These are phyloP conservation scores for Daldinia eschscholtzii DNA, from an alignment of 2,329 filamentous ascomycete species.

Conservation along the genomic window DNA sequence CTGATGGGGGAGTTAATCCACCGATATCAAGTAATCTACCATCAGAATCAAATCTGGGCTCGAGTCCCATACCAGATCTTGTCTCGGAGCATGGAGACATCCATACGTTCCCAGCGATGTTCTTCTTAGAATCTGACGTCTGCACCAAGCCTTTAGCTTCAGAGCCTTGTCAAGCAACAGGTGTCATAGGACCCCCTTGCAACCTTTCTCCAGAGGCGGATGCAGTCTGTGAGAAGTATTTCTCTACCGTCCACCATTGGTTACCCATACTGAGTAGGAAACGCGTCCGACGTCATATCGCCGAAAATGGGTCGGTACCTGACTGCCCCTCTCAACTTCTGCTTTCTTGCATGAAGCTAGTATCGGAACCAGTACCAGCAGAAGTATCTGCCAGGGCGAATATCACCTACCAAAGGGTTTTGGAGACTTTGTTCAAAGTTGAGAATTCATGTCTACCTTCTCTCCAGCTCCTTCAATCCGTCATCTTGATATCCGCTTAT, in stretches of 20 bases:
- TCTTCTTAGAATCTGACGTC: conserved; percentile 44
- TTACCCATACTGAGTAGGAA: conserved; percentile 47
- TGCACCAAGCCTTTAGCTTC: conserved; percentile 38
- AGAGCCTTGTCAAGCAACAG: conserved; percentile 18
- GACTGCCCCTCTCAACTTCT: conserved; percentile 37
- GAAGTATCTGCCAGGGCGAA: conserved; percentile 21
- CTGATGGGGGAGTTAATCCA: neutral
- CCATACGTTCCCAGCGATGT: conserved; percentile 38
- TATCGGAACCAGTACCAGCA: conserved; percentile 29
- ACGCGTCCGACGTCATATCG: conserved; percentile 24
- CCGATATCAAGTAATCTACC: neutral
- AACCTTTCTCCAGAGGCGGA: conserved; percentile 18
- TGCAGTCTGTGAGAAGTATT: conserved; percentile 36
- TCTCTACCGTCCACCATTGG: conserved; percentile 45
- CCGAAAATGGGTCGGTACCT: conserved; percentile 12
- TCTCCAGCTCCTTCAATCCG: conserved; percentile 47
- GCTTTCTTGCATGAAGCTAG: conserved; percentile 48
- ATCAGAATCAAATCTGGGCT: conserved; percentile 3
- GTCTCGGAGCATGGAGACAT: neutral
- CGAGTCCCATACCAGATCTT: neutral
- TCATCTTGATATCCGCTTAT: conserved; percentile 51
- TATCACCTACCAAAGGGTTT: conserved; percentile 29
- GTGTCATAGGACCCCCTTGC: neutral
- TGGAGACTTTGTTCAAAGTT: conserved; percentile 36
- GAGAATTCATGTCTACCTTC: conserved; percentile 46